A percentile compares a stretch with the other conserved stretches of the same genome.
Conservation (phyloP, 768 basidiomycete species). For the Ephemerocybe angulata region DNA sequence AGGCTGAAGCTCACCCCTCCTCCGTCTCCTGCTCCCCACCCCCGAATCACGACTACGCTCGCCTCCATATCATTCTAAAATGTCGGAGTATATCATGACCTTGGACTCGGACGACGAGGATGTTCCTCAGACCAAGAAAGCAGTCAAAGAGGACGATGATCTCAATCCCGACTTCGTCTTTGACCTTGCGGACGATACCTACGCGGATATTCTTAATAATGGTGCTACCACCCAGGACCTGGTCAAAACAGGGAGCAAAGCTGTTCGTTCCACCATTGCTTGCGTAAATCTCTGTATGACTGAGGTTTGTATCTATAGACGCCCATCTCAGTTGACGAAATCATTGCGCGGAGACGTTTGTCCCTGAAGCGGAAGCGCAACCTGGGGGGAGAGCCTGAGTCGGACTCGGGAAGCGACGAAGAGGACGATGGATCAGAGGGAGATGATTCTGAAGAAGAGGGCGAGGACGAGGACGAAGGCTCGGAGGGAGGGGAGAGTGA, state of each 20-base stretch:
- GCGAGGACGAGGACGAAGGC: slow-evolving; percentile 25
- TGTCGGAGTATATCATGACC: slow-evolving; percentile 76
- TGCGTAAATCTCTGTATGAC: slow-evolving; percentile 8
- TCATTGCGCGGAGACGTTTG: slow-evolving; percentile 71
- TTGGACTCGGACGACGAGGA: slow-evolving; percentile 79
- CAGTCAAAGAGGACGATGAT: slow-evolving; percentile 49
- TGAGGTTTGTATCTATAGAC: slow-evolving; percentile 34
- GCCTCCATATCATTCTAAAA: slow-evolving; percentile 13
- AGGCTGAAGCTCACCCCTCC: neutral
- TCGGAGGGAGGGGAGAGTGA: slow-evolving; percentile 25
- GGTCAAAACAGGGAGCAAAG: slow-evolving; percentile 60
- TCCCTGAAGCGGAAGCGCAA: slow-evolving; percentile 64
- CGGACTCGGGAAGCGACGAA: slow-evolving; percentile 26
- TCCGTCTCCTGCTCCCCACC: no score
- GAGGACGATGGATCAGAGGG: slow-evolving; percentile 17
- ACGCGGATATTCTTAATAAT: slow-evolving; percentile 47
- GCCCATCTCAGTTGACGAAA: slow-evolving; percentile 88
- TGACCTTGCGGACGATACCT: slow-evolving; percentile 71
- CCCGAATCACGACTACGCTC: neutral
- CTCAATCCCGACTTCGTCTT: slow-evolving; percentile 84
- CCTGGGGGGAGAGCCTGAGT: slow-evolving; percentile 33
- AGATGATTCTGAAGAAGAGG: slow-evolving; percentile 15
- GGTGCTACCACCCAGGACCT: slow-evolving; percentile 44
- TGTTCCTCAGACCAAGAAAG: slow-evolving; percentile 25
- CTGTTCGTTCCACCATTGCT: slow-evolving; percentile 38